phyloP scores from a whole-genome alignment of 306 rosid genomes.

The Ormosia semicastrata region DNA sequence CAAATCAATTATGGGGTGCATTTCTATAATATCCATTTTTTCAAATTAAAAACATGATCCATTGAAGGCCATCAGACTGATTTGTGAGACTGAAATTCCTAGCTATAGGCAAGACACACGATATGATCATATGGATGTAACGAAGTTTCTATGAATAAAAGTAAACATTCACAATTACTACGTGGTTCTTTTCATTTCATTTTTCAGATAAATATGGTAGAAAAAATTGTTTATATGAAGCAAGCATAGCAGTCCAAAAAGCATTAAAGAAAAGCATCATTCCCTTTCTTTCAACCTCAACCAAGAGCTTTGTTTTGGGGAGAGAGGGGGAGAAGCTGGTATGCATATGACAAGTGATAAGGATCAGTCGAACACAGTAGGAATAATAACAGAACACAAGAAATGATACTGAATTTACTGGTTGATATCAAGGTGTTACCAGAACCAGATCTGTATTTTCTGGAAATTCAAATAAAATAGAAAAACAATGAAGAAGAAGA shows the following conservation, averaged over 20 bases:
- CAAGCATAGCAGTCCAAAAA: background rate
- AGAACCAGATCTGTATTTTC: too few relatives aligned
- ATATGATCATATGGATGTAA: background rate
- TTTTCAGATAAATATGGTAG: background rate
- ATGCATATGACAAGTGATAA: background rate
- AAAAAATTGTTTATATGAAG: background rate
- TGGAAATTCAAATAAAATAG: too few relatives aligned
- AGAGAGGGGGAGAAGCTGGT: too few relatives aligned
- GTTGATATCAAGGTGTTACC: too few relatives aligned
- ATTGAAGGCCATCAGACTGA: background rate
- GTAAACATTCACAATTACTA: background rate
- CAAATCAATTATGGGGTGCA: background rate
- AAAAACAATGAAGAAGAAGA: too few relatives aligned
- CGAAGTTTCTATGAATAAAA: background rate
- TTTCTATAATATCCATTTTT: background rate
- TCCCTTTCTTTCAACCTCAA: background rate
- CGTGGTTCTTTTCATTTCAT: background rate
- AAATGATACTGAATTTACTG: too few relatives aligned
- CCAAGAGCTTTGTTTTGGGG: background rate
- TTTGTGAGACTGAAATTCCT: background rate
- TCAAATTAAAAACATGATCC: background rate
- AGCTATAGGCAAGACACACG: background rate
- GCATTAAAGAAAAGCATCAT: too few relatives aligned
- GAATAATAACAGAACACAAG: too few relatives aligned
- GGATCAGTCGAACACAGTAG: too few relatives aligned